Conservation (phyloP, 257 asterid genomes). For the Henckelia pumila region DNA sequence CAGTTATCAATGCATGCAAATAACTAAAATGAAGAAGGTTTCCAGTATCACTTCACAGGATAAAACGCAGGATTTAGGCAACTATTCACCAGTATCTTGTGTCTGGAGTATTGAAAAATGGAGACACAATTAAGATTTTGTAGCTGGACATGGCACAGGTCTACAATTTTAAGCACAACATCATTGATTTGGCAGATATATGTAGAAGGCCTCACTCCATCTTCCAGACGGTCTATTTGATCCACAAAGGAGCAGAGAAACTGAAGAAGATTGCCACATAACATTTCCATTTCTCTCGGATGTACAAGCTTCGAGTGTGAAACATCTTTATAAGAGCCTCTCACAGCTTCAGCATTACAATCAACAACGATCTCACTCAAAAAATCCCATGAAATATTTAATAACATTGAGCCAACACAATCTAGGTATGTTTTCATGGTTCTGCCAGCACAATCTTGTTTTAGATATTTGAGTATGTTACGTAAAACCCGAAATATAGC, state of each 20-base stretch:
- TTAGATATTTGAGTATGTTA: constrained; percentile 53
- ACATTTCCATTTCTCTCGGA: constrained; percentile 34
- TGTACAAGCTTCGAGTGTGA: constrained; percentile 22
- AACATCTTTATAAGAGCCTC: constrained; percentile 29
- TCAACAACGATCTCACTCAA: constrained; percentile 32
- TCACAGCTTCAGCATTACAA: constrained; percentile 24
- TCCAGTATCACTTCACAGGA: not conserved
- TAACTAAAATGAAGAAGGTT: not conserved
- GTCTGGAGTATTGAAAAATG: constrained; percentile 59
- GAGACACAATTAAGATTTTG: constrained; percentile 33
- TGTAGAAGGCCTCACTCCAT: constrained; percentile 30
- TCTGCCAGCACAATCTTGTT: constrained; percentile 42
- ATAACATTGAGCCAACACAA: constrained; percentile 40
- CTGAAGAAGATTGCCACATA: constrained; percentile 61
- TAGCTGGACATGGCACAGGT: constrained; percentile 47
- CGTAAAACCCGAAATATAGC: constrained; percentile 56
- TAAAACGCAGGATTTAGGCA: constrained; percentile 1
- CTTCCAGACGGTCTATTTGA: constrained; percentile 33
- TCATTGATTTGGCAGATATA: constrained; percentile 37
- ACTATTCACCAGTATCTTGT: constrained; percentile 72
- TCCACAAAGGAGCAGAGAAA: constrained; percentile 61
- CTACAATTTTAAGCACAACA: constrained; percentile 52
- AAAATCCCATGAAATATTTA: constrained; percentile 48
- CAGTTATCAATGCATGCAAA: not conserved
- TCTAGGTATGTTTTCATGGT: constrained; percentile 42